phyloP scores from a whole-genome alignment of 805 yeast species.

The Ogataea nitratoaversa region DNA sequence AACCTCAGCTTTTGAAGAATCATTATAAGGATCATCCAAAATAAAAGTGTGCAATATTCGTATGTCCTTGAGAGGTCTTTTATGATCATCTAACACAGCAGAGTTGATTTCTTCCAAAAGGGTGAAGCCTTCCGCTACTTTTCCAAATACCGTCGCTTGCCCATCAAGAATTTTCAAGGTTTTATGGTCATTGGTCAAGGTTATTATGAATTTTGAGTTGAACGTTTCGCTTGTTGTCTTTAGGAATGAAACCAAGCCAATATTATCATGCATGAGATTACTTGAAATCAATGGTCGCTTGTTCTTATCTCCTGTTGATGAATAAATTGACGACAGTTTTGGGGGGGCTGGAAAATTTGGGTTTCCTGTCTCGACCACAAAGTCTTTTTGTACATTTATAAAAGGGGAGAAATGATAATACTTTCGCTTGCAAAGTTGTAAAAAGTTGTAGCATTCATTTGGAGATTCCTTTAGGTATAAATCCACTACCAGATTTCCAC shows the following conservation, averaged over 20 bases:
- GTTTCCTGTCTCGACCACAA: constrained; percentile 43
- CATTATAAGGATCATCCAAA: constrained; percentile 51
- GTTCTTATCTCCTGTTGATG: neutral
- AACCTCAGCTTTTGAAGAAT: constrained; percentile 21
- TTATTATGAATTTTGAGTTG: constrained; percentile 36
- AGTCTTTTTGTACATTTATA: constrained; percentile 37
- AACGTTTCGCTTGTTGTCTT: constrained; percentile 10
- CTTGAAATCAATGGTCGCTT: constrained; percentile 16
- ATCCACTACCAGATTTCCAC: constrained; percentile 52
- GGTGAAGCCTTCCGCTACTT: constrained; percentile 47
- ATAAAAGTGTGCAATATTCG: constrained; percentile 48
- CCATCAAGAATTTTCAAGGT: constrained; percentile 22
- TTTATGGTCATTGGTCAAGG: constrained; percentile 28
- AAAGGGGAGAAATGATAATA: constrained; percentile 52
- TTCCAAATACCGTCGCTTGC: constrained; percentile 40
- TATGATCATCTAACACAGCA: constrained; percentile 33
- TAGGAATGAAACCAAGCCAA: constrained; percentile 34
- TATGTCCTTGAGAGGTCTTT: constrained; percentile 44
- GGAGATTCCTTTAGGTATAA: constrained; percentile 34
- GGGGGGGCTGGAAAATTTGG: constrained; percentile 38
- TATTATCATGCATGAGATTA: constrained; percentile 20
- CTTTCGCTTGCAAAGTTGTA: constrained; percentile 49
- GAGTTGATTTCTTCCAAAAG: constrained; percentile 42
- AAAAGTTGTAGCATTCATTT: constrained; percentile 40
- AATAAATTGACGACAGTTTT: neutral